Evolutionary conservation across 164 flowering plant species (phyloP).

Genomic region (Cinnamomum chago): DNA sequence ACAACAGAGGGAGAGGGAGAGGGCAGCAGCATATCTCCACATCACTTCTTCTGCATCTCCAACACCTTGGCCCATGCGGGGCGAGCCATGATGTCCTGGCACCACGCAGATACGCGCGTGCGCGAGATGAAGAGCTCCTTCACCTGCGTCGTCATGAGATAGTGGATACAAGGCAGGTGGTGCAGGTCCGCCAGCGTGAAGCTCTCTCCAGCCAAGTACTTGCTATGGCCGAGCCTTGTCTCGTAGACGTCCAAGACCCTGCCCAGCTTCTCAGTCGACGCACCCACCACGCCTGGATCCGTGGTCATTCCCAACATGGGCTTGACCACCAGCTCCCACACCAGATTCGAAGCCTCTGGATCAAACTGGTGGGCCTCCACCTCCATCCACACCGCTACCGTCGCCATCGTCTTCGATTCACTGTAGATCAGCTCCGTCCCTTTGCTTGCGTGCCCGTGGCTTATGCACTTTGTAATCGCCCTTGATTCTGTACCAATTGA

Average conservation of each 20-base stretch:
- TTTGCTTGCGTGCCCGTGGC: constrained; percentile 2
- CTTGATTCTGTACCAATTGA: constrained; percentile 16
- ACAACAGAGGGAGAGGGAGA: no score
- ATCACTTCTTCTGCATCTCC: constrained; percentile 2
- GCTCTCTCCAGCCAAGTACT: constrained; percentile 58
- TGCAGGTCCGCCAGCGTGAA: constrained; percentile 53
- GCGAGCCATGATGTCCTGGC: constrained; percentile 50
- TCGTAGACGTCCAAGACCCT: constrained; percentile 66
- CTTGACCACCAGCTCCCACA: constrained; percentile 30
- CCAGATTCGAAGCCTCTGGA: constrained; percentile 33
- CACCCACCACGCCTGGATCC: constrained; percentile 31
- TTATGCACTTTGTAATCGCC: constrained; percentile 18
- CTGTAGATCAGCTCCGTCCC: constrained; percentile 13
- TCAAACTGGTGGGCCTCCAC: constrained; percentile 59
- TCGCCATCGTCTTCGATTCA: constrained; percentile 14
- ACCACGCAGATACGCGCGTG: constrained; percentile 63
- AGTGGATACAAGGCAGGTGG: constrained; percentile 42
- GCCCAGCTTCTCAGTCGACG: constrained; percentile 35
- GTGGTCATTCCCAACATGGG: constrained; percentile 35
- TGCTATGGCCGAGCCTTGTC: constrained; percentile 28
- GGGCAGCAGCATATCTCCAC: no score
- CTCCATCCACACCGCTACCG: constrained; percentile 44
- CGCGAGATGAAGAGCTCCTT: constrained; percentile 34
- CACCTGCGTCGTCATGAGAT: constrained; percentile 43
- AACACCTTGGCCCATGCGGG: constrained; percentile 22